Base-by-base conservation (phyloP, 805 yeast genomes). In the Candida cerambycidarum region DNA sequence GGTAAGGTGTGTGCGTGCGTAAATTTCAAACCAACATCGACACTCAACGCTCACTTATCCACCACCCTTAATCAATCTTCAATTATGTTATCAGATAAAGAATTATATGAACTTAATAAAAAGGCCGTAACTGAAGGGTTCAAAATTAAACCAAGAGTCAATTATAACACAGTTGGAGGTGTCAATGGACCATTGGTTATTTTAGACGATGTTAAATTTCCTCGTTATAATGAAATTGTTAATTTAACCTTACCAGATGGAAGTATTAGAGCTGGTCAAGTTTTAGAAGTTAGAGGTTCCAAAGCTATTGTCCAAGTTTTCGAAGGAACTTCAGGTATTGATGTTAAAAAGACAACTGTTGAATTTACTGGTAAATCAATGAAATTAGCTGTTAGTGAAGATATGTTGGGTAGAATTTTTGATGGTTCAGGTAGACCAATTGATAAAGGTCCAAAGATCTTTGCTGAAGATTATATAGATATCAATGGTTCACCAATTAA, bases 351-450 rank as follows among this genome's bases (percentile, higher is more conserved):
- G 74, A 93, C 99, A 39, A 79, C 89, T 46, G 96, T 95, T 47
- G 98, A 95, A 69, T 92, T 93, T 72, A 90, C 99, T 31, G 99
- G 99, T 48, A 83, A 92, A 65, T 87, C 82, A 67, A 77, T 93
- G 76, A 87, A 83, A 67, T 88, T 93, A 52, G 85, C 98, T 16
- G 99, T 93, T 17, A 85, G 96, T 43, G 99, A 93, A 69, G 99
- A 93, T 63, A 84, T 90, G 77, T 76, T 95, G 61, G 99, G 99
- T 52, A 85, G 99, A 76, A 87, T 93, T 52, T 93, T 93, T 66
- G 97, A 93, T 70, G 99, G 99, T 67, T 90, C 97, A 27, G 99
- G 98, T 71, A 83, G 96, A 72, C 95, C 99, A 46, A 92, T 88
- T 57, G 99, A 93, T 66, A 89, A 89, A 57, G 99, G 99, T 49